Evolutionary conservation across 306 rosid genomes (phyloP), one percentile per base, ranked within the genome.

Genomic region (Cucumis sativus): DNA sequence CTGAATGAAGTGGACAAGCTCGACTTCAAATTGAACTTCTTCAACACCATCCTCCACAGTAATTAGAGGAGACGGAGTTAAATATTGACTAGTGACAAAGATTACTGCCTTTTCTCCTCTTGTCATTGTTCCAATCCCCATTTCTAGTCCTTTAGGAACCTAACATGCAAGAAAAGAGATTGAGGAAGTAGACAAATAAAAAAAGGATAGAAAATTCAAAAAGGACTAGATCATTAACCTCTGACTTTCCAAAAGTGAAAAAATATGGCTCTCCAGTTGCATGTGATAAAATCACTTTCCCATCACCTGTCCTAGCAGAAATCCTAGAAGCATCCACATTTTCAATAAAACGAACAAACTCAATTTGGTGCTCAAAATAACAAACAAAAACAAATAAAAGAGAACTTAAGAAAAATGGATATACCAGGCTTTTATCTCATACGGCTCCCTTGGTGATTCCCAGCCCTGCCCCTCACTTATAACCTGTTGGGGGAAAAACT

Each of bases 101-200:
- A 91, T 85, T 59, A 88, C 87, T 62, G 97, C 98, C 83, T 89
- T 95, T 88, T 96, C 99, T 83, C 85, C 86, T 79, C 93, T 85
- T 62, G 91, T 69, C 99, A 92, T 96, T 25, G 96, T 85, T 80
- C 97, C 99, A 49, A 96, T 91, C 56, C 91, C 99, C 97, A 92
- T 89, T 85, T 96, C 98, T 82, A 96, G 97, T 80, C 98, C 99
- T 84, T 89, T 89, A 76, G 99, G 99, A 76, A 96, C 90, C 99
- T 96, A 84, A 25, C 79, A 82, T 72, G 45, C 25, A 64, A 52
- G 79, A 35, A 40, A 84, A 76, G 47, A 52, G 51, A 72, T 20
- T 66, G 59, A 35, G 30, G 54, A 58, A 63, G 54, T 43, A 51
- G 11, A 13, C 18, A 75, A 40, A 45, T 11, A 43, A 43, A 43